Base-by-base conservation (phyloP, 2,329 filamentous ascomycete genomes). In the Botrytis cinerea region DNA sequence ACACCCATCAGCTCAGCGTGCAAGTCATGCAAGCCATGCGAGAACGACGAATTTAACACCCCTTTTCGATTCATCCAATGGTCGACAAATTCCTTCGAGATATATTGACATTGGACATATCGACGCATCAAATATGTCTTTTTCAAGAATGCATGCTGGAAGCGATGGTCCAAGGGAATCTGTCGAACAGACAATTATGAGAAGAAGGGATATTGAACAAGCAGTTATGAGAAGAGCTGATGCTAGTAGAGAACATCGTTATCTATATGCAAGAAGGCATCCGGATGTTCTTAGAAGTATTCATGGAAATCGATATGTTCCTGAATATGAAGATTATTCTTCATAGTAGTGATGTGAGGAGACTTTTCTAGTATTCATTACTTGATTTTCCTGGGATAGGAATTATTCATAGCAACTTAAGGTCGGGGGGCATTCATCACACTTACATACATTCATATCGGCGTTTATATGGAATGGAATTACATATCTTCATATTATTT, bases 381-480 rank as follows among this genome's bases (percentile, higher is more conserved):
- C 51, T 32, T 57, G 6, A 4, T 57, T 32, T 57, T 7, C n/a
- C 51, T 5, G 51, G 51, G 16, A 28, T 57, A 18, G n/a, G 51
- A 28, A 28, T 28, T n/a, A 63, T 63, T 46, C 43, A 46, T 32
- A 22, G 25, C 48, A 54, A 51, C 25, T 16, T 7, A 16, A 16
- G 48, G 48, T 54, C n/a, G 16, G 48, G 48, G 48, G n/a, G n/a
- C 51, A 57, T 18, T 18, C n/a, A 18, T 57, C n/a, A 54, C 43
- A 38, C 40, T 4, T 22, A n/a, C 35, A 54, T 32, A 43, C 46
- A 68, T 57, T 28, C n/a, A 18, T 57, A 68, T 68, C n/a, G 64
- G 64, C 64, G 64, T 54, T 54, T 8, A 54, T 48, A 68, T 68
- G 46, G 38, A 57, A 57, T 57, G 51, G 51, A 54, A n/a, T 48